Conservation (phyloP, 2,329 filamentous ascomycete genomes). For the Ceratocystis cacaofunesta region DNA sequence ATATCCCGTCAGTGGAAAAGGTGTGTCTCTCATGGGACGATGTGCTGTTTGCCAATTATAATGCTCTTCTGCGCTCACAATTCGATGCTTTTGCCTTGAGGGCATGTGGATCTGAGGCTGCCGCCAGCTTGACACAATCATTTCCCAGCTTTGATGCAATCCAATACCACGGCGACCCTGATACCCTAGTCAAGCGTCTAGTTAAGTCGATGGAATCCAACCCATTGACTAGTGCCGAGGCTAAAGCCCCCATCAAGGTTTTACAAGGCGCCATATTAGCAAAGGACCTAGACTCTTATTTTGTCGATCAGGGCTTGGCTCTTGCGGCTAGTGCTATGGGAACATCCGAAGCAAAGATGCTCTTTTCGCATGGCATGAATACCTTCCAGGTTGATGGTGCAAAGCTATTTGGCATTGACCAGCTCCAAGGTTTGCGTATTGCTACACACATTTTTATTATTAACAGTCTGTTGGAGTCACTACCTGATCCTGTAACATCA, state of each 20-base stretch:
- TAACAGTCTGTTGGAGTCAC: conserved; percentile 49
- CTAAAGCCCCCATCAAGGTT: conserved; percentile 52
- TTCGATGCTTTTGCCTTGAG: conserved; percentile 57
- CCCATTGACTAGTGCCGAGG: conserved; percentile 40
- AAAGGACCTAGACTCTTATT: conserved; percentile 41
- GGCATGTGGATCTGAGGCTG: conserved; percentile 37
- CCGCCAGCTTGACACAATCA: conserved; percentile 39
- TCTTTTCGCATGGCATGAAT: conserved; percentile 21
- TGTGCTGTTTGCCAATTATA: conserved; percentile 74
- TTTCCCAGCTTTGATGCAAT: conserved; percentile 51
- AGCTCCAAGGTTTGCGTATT: conserved; percentile 52
- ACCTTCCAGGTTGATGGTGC: conserved; percentile 27
- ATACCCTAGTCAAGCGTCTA: conserved; percentile 41
- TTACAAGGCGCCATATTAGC: conserved; percentile 64
- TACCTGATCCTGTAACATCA: conserved; percentile 22
- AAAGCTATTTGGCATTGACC: conserved; percentile 39
- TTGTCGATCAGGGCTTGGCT: conserved; percentile 43
- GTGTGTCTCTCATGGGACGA: conserved; percentile 76
- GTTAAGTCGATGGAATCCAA: conserved; percentile 45
- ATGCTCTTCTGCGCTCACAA: conserved; percentile 64
- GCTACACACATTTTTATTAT: conserved; percentile 52
- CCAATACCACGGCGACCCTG: conserved; percentile 43
- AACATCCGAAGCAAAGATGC: conserved; percentile 25
- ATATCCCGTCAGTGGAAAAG: conserved; percentile 60
- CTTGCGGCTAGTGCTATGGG: conserved; percentile 24